Percentiles rank a stretch among this genome's conserved stretches.
Conservation (phyloP, 129 eudicot species). For the Centrapalus pauciflorus region DNA sequence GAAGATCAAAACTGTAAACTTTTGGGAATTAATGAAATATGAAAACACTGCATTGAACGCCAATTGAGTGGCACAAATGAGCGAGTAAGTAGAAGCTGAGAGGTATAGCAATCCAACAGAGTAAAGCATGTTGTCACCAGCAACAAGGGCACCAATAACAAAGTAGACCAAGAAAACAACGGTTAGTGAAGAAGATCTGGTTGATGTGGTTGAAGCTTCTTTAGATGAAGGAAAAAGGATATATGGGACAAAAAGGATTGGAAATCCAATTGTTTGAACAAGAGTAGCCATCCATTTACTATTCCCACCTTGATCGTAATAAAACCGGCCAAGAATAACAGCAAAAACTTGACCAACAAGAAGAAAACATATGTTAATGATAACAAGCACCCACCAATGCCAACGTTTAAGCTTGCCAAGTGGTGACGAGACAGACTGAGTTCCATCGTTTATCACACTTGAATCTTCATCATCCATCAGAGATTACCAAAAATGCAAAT, state of each 20-base stretch:
- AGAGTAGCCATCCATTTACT: slow-evolving; percentile 87
- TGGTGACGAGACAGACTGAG: slow-evolving; percentile 20
- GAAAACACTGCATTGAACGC: slow-evolving; percentile 84
- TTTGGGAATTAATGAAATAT: slow-evolving; percentile 72
- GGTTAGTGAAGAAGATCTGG: slow-evolving; percentile 5
- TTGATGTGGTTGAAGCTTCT: slow-evolving; percentile 20
- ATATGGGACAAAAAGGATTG: slow-evolving; percentile 66
- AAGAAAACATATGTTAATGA: slow-evolving; percentile 59
- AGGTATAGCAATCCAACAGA: slow-evolving; percentile 72
- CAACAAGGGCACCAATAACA: slow-evolving; percentile 50
- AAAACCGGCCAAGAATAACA: slow-evolving; percentile 78
- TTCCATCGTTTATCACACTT: slow-evolving; percentile 20
- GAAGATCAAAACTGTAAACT: slow-evolving; percentile 67
- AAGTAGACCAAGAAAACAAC: slow-evolving; percentile 35
- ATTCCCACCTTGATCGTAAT: slow-evolving; percentile 83
- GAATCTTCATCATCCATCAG: slow-evolving; percentile 46
- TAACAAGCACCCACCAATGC: slow-evolving; percentile 73
- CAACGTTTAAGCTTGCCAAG: slow-evolving; percentile 45
- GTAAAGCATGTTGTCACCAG: slow-evolving; percentile 85
- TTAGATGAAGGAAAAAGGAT: slow-evolving; percentile 40
- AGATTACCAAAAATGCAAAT: neutral
- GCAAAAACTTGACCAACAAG: slow-evolving; percentile 81
- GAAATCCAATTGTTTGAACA: slow-evolving; percentile 86
- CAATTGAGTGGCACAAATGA: slow-evolving; percentile 79
- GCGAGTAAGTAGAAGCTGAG: slow-evolving; percentile 92